Evolutionary conservation across 495 filamentous ascomycete species (phyloP), one percentile per base, ranked within the genome.

Genomic region (Penicillium waksmanii): DNA sequence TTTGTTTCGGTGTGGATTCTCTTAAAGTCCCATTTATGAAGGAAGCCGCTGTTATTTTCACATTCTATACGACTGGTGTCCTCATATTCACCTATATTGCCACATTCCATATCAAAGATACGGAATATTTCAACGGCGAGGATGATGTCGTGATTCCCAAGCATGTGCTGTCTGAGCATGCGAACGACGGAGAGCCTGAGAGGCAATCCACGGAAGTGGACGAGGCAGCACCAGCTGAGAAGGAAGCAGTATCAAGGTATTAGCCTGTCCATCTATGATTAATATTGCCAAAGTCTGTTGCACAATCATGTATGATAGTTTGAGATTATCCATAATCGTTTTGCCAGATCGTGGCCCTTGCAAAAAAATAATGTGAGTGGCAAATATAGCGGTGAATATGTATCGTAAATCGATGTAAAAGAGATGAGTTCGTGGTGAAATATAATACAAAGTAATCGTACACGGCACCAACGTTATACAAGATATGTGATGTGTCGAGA

Each of bases 371-470:
- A 31, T 9, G 27, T 8, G 27, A 31, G 27, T 9, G 27, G 27
- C 6, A 9, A 5, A 31, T 31, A 9, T 31, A 31, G 5, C 0
- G 27, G 27, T 31, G 27, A 31, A 31, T 6, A 23, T 34, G 34
- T 44, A 19, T 19, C 42, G n/a, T 44, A 44, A n/a, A 8, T n/a
- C 9, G 42, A 18, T 18, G 7, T 17, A n/a, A 55, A 47, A 61
- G 55, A 58, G 53, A 56, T 49, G 53, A 52, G 44, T 60, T 35
- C 35, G 25, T 58, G 35, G 17, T 53, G 34, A 44, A 34, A 44
- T 65, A 65, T 57, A 53, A 57, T 65, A 65, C 62, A 63, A 49
- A 38, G 56, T 31, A 38, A 63, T 63, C 53, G 63, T 66, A 63
- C 63, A 62, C 27, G 35, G 11, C 46, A 38, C 35, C n/a, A n/a